phyloP scores from a whole-genome alignment of 805 yeast genomes.

The Wickerhamiella musiphila region DNA sequence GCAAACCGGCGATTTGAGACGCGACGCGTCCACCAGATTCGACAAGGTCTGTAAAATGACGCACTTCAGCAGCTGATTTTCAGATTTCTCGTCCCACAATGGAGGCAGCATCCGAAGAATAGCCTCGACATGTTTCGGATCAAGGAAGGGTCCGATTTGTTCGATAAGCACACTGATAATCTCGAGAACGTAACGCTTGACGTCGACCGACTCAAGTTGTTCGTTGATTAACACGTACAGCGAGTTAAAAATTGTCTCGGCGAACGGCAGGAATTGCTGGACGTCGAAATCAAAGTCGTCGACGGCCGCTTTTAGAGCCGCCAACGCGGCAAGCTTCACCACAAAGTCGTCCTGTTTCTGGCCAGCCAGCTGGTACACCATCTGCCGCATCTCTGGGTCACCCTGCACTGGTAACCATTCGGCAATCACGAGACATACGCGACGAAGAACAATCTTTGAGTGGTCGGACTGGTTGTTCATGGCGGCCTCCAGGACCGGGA shows the following conservation, averaged over 20 bases:
- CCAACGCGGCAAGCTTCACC: constrained; percentile 60
- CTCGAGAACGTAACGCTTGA: constrained; percentile 56
- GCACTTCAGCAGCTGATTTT: constrained; percentile 21
- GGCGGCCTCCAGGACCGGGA: constrained; percentile 32
- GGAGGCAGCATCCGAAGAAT: constrained; percentile 38
- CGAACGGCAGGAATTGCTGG: constrained; percentile 45
- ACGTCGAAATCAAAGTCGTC: constrained; percentile 81
- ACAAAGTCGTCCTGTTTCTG: constrained; percentile 50
- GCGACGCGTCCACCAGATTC: constrained; percentile 18
- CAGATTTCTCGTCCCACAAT: constrained; percentile 50
- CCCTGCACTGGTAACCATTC: constrained; percentile 69
- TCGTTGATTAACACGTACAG: constrained; percentile 32
- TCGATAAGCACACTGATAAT: constrained; percentile 41
- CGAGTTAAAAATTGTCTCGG: constrained; percentile 33
- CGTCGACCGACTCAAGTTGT: constrained; percentile 44
- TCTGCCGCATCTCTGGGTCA: constrained; percentile 36
- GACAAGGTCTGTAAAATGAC: constrained; percentile 23
- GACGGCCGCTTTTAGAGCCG: constrained; percentile 47
- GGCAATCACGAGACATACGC: constrained; percentile 56
- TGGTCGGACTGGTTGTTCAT: constrained; percentile 13
- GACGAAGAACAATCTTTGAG: constrained; percentile 46
- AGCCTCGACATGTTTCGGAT: constrained; percentile 11
- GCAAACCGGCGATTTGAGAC: constrained; percentile 9
- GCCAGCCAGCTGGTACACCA: constrained; percentile 37
- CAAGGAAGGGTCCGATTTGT: constrained; percentile 16